Base-by-base conservation (phyloP, 768 basidiomycete genomes). In the Auricularia sp. region DNA sequence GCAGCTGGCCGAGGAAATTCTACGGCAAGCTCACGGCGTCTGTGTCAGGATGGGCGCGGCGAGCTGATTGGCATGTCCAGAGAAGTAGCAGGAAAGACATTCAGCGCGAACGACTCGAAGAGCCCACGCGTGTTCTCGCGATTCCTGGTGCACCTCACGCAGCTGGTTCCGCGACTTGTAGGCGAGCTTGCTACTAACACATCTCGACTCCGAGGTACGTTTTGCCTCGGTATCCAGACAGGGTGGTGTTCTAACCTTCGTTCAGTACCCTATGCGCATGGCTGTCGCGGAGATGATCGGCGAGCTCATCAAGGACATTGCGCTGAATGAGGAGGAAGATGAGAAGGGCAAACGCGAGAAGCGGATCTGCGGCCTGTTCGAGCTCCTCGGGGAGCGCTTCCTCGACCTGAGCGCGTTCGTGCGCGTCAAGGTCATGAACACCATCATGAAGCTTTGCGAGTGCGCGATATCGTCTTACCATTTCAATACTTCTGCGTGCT, bases 211-310 rank as follows among this genome's bases (percentile, higher is more conserved):
- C 34, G 97, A 99, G 77, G 95, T 91, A 70, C 7, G 77, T 39
- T 39, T 39, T 39, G 5, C 11, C 66, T 3, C 39, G 3, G 78
- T 71, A 11, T 34, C 5, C 21, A 1, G 18, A 16, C 36, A 21
- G 23, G 34, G 36, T 21, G 39, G 1, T 51, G 35, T 63, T 42
- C 58, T 63, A 29, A 53, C 33, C 35, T 8, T 11, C 43, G 59
- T 39, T 14, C 69, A 97, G 93, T 97, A 98, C 72, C 91, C 94
- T 0, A 94, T 99, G 87, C 92, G 97, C 51, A 89, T 93, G 78
- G 92, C 93, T 1, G 81, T 99, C 64, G 84, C 98, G 61, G 96
- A 98, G 72, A 83, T 95, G 64, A 84, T 98, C 47, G 93, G 92
- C 4, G 78, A 80, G 65, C 84, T 98, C 66, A 93, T 98, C 71